A percentile compares a stretch with the other conserved stretches of the same genome.
Conservation (phyloP, 1,284 basidiomycete species). For the Tilletia setariae region DNA sequence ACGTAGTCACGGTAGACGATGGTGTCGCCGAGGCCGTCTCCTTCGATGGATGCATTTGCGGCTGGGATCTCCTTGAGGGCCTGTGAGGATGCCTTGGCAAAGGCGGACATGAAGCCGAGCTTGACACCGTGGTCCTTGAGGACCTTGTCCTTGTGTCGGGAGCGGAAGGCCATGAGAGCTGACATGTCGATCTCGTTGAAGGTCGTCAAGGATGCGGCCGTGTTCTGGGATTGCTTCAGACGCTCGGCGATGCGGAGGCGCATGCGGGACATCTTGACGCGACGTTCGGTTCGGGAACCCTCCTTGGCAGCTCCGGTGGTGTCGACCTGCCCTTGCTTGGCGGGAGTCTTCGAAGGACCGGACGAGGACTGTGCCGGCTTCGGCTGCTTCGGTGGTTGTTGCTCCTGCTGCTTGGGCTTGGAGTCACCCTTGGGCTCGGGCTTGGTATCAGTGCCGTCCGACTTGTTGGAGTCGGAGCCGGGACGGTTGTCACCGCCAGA, state of each 20-base stretch:
- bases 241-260: constrained; percentile 93
- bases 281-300: constrained; percentile 71
- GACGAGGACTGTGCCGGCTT: neutral
- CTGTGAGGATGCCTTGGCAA: constrained; percentile 79
- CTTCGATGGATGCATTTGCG: constrained; percentile 91
- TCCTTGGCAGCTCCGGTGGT: constrained; percentile 17
- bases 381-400: constrained; percentile 34
- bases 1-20: constrained; percentile 89
- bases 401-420: constrained; percentile 49
- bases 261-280: constrained; percentile 70
- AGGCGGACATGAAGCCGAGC: constrained; percentile 97
- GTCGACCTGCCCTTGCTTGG: constrained; percentile 12
- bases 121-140: constrained; percentile 93
- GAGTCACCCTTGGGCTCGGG: constrained; percentile 30
- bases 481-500: neutral
- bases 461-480: no score
- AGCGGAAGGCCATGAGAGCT: constrained; percentile 85
- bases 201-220: constrained; percentile 92
- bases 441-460: no score
- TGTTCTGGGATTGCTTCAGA: constrained; percentile 96
- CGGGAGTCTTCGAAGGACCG: constrained; percentile 28
- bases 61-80: constrained; percentile 88
- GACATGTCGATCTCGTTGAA: constrained; percentile 99
- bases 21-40: constrained; percentile 66
- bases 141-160: constrained; percentile 89